These are phyloP conservation scores for Oryza officinalis DNA, from an alignment of 176 grass and related monocot genomes.

Conservation along the genomic window DNA sequence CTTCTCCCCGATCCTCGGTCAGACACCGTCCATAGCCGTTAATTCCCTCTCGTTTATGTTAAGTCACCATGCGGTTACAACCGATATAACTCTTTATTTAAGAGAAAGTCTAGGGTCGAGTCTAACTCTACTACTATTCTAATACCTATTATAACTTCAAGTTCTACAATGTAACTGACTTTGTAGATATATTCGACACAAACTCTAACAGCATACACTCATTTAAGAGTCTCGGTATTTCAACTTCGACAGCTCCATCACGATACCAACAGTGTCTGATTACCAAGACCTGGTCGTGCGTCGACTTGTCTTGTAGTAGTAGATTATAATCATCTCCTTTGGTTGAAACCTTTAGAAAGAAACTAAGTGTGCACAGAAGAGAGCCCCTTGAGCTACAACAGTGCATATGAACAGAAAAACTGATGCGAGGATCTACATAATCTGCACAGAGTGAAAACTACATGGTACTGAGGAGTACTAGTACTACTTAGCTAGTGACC, in stretches of 20 bases:
- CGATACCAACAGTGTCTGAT: background rate
- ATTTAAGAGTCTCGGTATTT: background rate
- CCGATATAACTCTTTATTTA: too few relatives aligned
- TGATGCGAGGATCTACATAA: background rate
- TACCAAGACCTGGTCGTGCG: background rate
- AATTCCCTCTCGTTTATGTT: too few relatives aligned
- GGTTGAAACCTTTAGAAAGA: background rate
- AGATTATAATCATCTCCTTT: background rate
- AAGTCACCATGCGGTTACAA: too few relatives aligned
- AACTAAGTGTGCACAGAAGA: background rate
- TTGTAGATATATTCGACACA: too few relatives aligned
- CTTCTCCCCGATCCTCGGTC: too few relatives aligned
- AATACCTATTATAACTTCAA: too few relatives aligned
- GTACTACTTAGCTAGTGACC: background rate
- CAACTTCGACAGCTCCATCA: background rate
- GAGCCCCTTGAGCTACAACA: background rate
- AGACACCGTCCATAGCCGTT: too few relatives aligned
- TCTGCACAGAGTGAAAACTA: background rate
- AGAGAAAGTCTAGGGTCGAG: too few relatives aligned
- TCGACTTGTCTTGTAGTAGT: background rate
- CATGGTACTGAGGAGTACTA: background rate
- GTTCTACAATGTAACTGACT: too few relatives aligned
- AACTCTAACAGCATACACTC: background rate
- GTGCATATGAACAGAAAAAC: background rate
- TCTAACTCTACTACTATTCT: too few relatives aligned